Conservation (phyloP, 352 stramenopile species). For the Pythium folliculosum region DNA sequence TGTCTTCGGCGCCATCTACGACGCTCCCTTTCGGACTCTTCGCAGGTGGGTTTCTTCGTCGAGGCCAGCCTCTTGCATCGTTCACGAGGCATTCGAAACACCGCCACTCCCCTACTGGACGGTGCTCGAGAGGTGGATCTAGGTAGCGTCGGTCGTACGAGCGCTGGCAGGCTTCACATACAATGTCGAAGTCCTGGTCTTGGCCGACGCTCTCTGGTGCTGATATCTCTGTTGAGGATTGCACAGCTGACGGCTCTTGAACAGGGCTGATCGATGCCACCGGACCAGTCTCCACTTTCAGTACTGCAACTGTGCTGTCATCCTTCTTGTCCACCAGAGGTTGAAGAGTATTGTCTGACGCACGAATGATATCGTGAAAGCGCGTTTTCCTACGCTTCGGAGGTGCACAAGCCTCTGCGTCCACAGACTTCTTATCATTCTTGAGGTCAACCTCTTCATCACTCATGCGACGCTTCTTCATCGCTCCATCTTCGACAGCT, state of each 20-base stretch:
- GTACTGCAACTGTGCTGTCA: not conserved
- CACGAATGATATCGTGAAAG: slow-evolving; percentile 25
- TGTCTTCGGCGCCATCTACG: slow-evolving; percentile 12
- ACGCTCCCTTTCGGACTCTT: slow-evolving; percentile 25
- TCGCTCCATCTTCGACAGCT: not conserved
- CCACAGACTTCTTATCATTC: slow-evolving; percentile 1
- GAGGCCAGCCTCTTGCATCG: slow-evolving; percentile 79
- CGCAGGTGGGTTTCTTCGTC: slow-evolving; percentile 38
- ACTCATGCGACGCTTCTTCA: slow-evolving; percentile 25
- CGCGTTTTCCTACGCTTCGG: slow-evolving; percentile 25
- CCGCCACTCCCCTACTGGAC: slow-evolving; percentile 74
- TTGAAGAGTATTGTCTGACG: slow-evolving; percentile 7
- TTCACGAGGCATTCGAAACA: slow-evolving; percentile 91
- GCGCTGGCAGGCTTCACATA: slow-evolving; percentile 75
- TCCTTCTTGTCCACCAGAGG: slow-evolving; percentile 1
- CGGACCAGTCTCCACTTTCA: not conserved
- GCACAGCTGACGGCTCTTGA: not conserved
- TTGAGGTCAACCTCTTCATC: slow-evolving; percentile 10
- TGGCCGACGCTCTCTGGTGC: not conserved
- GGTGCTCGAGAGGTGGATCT: slow-evolving; percentile 76
- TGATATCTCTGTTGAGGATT: not conserved
- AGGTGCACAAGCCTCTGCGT: not conserved
- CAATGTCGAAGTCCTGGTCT: slow-evolving; percentile 73
- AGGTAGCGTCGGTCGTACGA: slow-evolving; percentile 85
- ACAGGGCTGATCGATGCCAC: not conserved